A percentile compares a stretch with the other conserved stretches of the same genome.
phyloP scores from a whole-genome alignment of 2,329 filamentous ascomycete species.

The Aspergillus hortae region DNA sequence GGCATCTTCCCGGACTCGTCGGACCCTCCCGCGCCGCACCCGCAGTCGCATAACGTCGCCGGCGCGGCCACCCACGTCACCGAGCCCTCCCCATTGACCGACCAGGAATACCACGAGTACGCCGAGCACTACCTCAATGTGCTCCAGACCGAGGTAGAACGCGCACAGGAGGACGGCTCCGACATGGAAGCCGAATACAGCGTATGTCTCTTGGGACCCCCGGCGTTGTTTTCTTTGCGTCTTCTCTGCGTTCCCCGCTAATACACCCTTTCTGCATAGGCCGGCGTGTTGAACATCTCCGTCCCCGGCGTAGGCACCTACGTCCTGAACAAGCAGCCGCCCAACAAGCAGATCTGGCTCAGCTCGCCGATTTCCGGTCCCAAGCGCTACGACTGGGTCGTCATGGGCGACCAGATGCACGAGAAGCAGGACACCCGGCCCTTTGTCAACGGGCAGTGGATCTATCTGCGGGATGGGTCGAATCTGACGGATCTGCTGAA shows the following conservation, averaged over 20 bases:
- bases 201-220: constrained; percentile 52
- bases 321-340: constrained; percentile 97
- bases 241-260: neutral
- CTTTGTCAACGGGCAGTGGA: constrained; percentile 65
- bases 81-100: constrained; percentile 62
- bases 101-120: constrained; percentile 70
- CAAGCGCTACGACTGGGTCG: constrained; percentile 89
- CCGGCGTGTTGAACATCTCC: constrained; percentile 77
- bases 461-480: constrained; percentile 81
- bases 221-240: no score
- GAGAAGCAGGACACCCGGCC: constrained; percentile 69
- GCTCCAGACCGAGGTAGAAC: constrained; percentile 62
- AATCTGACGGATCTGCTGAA: constrained; percentile 69
- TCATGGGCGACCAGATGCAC: constrained; percentile 65
- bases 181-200: constrained; percentile 87
- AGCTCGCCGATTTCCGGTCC: constrained; percentile 87
- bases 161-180: constrained; percentile 65
- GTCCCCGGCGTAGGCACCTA: constrained; percentile 73
- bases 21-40: constrained; percentile 47
- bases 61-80: constrained; percentile 40
- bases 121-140: constrained; percentile 71
- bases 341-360: constrained; percentile 97
- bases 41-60: constrained; percentile 38
- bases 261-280: constrained; percentile 48
- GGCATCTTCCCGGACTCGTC: constrained; percentile 60